These are phyloP conservation scores for Tetracentron sinense DNA, from an alignment of 164 flowering plant genomes.

Conservation along the genomic window DNA sequence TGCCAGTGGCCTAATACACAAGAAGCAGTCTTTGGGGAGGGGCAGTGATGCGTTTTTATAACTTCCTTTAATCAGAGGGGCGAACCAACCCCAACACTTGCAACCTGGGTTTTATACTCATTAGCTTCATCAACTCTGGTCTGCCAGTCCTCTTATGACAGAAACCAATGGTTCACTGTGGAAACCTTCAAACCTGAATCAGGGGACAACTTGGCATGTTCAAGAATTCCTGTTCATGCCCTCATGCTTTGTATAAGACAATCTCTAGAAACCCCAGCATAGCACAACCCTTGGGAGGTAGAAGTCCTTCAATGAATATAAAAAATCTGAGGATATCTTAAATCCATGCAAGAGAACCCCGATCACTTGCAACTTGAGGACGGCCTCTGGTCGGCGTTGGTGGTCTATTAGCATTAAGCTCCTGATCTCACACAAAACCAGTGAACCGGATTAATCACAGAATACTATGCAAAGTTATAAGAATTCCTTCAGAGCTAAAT, in stretches of 20 bases:
- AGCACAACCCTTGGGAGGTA: constrained; percentile 21
- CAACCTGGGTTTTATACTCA: constrained; percentile 15
- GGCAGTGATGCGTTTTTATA: constrained; percentile 18
- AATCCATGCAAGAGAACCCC: constrained; percentile 98
- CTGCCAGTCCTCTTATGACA: neutral
- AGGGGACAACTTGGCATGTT: constrained; percentile 7
- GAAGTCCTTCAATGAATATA: constrained; percentile 18
- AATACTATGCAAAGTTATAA: neutral
- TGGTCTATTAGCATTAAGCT: constrained; percentile 97
- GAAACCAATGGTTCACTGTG: constrained; percentile 7
- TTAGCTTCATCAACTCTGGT: neutral
- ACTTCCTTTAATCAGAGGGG: neutral
- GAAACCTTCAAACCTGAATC: constrained; percentile 5
- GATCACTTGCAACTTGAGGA: constrained; percentile 83
- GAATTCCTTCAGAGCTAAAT: neutral
- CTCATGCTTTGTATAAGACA: constrained; percentile 36
- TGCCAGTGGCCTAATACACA: constrained; percentile 60
- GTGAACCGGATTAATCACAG: neutral
- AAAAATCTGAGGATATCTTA: constrained; percentile 29
- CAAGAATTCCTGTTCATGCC: constrained; percentile 3
- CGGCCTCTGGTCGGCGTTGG: constrained; percentile 99
- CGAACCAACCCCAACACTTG: constrained; percentile 17
- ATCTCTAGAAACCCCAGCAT: constrained; percentile 27
- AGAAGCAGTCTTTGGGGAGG: constrained; percentile 17
- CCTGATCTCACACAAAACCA: constrained; percentile 41